Evolutionary conservation across 345 rosid species (phyloP).

Genomic region (Triadica sebifera): DNA sequence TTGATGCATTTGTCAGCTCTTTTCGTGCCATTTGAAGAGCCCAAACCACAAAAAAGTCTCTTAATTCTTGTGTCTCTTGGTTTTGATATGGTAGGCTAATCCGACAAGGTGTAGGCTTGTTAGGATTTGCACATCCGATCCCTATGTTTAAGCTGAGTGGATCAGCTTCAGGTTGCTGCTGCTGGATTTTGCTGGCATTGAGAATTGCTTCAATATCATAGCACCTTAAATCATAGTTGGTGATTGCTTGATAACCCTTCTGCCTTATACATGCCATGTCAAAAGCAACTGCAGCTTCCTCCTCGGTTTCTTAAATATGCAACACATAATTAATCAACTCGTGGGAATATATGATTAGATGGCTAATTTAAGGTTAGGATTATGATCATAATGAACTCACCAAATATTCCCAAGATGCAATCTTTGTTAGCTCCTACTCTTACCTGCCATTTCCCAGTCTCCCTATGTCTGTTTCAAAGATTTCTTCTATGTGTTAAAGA

Average conservation of each 20-base stretch:
- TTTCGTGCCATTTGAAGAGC: background rate
- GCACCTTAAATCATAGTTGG: constrained; percentile 24
- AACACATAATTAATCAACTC: too few relatives aligned
- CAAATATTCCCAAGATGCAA: background rate
- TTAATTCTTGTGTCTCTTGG: background rate
- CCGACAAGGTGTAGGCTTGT: background rate
- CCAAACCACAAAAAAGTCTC: background rate
- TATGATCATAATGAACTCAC: background rate
- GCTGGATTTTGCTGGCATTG: background rate
- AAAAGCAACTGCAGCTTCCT: constrained; percentile 37
- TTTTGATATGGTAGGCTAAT: background rate
- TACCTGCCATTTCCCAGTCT: constrained; percentile 6
- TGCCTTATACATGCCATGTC: constrained; percentile 35
- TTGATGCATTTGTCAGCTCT: background rate
- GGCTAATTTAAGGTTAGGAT: background rate
- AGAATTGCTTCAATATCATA: constrained; percentile 21
- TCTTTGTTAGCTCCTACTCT: background rate
- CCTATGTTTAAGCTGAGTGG: background rate
- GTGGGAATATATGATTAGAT: background rate
- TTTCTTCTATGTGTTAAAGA: background rate
- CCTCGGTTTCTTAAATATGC: constrained; percentile 23
- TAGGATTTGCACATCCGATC: background rate
- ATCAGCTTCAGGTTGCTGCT: background rate
- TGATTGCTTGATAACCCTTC: constrained; percentile 20
- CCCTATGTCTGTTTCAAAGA: background rate